Percentiles rank a stretch among this genome's conserved stretches.
phyloP scores from a whole-genome alignment of 805 yeast species.

The Candida tallmaniae region DNA sequence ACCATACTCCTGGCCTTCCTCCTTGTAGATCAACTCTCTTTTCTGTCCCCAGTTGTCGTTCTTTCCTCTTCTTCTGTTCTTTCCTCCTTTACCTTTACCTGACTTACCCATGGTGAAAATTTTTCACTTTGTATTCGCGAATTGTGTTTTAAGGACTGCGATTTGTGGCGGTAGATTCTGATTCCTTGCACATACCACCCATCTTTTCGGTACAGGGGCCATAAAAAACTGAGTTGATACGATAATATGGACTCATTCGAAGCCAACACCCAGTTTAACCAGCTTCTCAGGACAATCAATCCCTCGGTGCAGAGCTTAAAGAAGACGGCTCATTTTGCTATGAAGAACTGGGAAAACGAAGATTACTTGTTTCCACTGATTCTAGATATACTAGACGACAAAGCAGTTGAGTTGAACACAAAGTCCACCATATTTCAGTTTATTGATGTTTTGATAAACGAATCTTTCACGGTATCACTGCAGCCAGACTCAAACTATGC shows the following conservation, averaged over 20 bases:
- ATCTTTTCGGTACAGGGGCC: too few species aligned
- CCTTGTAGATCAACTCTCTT: constrained; percentile 88
- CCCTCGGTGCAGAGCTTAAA: constrained; percentile 55
- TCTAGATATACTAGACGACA: constrained; percentile 51
- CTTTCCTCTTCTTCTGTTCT: constrained; percentile 98
- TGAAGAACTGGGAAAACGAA: constrained; percentile 52
- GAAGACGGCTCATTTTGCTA: constrained; percentile 52
- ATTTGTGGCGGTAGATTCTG: too few species aligned
- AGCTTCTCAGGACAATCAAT: constrained; percentile 57
- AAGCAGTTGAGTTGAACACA: constrained; percentile 49
- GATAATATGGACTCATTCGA: constrained; percentile 80
- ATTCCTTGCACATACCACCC: too few species aligned
- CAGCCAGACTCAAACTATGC: constrained; percentile 28
- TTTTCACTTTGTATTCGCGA: background rate
- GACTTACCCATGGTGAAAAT: constrained; percentile 61
- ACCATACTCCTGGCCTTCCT: constrained; percentile 98
- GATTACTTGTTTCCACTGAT: constrained; percentile 70
- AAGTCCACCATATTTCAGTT: constrained; percentile 67
- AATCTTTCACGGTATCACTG: constrained; percentile 29
- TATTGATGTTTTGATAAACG: constrained; percentile 54
- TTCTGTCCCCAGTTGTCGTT: constrained; percentile 86
- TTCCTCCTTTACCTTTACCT: constrained; percentile 80
- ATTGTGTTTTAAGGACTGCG: too few species aligned
- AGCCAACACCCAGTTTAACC: constrained; percentile 71
- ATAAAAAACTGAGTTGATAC: too few species aligned